Base-by-base conservation (phyloP, 2,329 filamentous ascomycete species). In the Graphilbum sp. region DNA sequence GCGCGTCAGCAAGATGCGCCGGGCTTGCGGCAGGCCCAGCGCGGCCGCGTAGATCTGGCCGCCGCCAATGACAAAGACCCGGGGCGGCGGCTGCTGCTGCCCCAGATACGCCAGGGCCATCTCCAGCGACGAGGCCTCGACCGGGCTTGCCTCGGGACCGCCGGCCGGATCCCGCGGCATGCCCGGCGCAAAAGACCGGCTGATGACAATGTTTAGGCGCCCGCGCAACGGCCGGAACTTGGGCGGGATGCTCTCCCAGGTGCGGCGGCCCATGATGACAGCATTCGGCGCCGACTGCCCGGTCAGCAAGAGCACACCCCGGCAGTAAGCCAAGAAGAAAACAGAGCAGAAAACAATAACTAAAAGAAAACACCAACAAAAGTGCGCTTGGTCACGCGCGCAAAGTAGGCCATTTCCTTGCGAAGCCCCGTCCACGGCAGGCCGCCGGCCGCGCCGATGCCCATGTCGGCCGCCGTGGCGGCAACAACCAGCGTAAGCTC, bases 191-290 rank as follows among this genome's bases (percentile, higher is more conserved):
- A 62, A 56, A 13, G 64, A 63, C 34, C 78, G 66, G 43, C 75
- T 81, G 47, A 98, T 65, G 46, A 96, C 72, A 31, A 95, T 72
- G 56, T 94, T 96, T 36, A 86, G 63, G 10, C 90, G 67, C 44
- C 75, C 79, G 43, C 74, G 77, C 25, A 98, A 66, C 16, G 90
- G 90, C 3, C 86, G 70, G 54, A 90, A 86, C 37, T 66, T 69
- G 7, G 64, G 53, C 2, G 90, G 88, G 43, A 98, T 88, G 46
- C 77, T 85, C 37, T 93, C 85, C 79, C 88, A 98, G 0, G 90
- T 98, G 59, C 92, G 95, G 52, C 90, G 81, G 43, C 90, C 90
- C 90, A 98, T 98, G 48, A 98, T 79, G 37, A 96, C 83, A 16
- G 83, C 81, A 56, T 87, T 88, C 46, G 61, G 41, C 32, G 30